These are phyloP conservation scores for Oehlia diaphana DNA, from an alignment of 192 early-diverging fungal genomes.

Conservation along the genomic window DNA sequence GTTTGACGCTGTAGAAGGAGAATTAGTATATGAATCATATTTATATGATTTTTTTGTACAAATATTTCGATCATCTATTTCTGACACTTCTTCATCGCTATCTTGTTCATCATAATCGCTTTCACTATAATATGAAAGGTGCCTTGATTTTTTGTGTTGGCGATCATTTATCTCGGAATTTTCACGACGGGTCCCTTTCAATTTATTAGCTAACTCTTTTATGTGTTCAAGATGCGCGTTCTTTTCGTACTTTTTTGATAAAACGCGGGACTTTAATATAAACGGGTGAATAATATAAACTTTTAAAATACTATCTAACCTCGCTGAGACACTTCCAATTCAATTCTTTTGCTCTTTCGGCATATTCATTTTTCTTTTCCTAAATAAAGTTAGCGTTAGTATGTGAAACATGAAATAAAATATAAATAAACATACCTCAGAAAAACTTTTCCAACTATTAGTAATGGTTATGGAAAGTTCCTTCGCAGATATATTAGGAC, in stretches of 20 bases:
- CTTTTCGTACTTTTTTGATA: background rate
- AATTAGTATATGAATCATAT: background rate
- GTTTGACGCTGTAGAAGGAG: background rate
- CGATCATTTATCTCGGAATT: no score
- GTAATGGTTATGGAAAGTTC: background rate
- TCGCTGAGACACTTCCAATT: slow-evolving; percentile 4
- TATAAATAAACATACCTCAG: background rate
- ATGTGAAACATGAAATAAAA: background rate
- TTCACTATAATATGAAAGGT: background rate
- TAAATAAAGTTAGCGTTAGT: background rate
- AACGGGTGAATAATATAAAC: background rate
- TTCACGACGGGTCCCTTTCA: background rate
- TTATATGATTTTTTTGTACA: background rate
- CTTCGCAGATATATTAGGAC: background rate
- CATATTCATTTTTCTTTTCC: background rate
- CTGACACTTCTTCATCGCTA: background rate
- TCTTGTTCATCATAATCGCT: background rate
- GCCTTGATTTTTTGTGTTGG: background rate
- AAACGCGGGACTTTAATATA: background rate
- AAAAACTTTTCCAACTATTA: slow-evolving; percentile 1
- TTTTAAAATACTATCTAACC: background rate
- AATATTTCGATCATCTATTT: background rate
- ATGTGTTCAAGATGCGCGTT: background rate
- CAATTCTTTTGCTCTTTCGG: slow-evolving; percentile 7
- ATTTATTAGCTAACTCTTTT: background rate